These are phyloP conservation scores for Talinum fruticosum DNA, from an alignment of 148 eudicot genomes.

Conservation along the genomic window DNA sequence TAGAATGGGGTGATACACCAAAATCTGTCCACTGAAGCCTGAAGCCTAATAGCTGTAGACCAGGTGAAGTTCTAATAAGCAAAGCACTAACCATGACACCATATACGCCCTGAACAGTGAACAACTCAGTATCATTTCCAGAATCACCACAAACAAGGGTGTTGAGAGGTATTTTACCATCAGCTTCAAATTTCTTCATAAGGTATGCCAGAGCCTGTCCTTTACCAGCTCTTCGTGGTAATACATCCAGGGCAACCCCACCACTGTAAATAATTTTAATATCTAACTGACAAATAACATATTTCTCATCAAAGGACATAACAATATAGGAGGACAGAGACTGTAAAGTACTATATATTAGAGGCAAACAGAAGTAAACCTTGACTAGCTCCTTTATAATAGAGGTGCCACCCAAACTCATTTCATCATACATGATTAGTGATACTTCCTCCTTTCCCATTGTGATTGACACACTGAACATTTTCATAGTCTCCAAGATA, in stretches of 20 bases:
- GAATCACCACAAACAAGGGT: conserved; percentile 78
- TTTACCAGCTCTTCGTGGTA: conserved; percentile 77
- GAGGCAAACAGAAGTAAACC: background rate
- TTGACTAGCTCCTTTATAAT: background rate
- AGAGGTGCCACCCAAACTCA: background rate
- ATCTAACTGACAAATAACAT: conserved; percentile 44
- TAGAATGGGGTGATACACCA: background rate
- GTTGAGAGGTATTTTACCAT: conserved; percentile 49
- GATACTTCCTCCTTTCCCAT: no score
- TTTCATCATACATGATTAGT: no score
- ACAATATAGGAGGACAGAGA: background rate
- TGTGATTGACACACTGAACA: no score
- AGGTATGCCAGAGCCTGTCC: conserved; percentile 76
- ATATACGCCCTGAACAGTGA: conserved; percentile 61
- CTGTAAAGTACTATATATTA: background rate
- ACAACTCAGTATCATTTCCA: conserved; percentile 76
- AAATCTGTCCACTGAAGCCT: background rate
- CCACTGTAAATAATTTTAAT: conserved; percentile 71
- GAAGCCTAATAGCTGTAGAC: background rate
- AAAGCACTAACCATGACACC: conserved; percentile 67
- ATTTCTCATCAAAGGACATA: background rate
- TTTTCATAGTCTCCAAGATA: no score
- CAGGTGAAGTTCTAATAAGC: background rate
- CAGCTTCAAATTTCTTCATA: conserved; percentile 52
- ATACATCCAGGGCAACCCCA: conserved; percentile 64